Conservation (phyloP, 1,284 basidiomycete genomes). For the Marasmius sp. region DNA sequence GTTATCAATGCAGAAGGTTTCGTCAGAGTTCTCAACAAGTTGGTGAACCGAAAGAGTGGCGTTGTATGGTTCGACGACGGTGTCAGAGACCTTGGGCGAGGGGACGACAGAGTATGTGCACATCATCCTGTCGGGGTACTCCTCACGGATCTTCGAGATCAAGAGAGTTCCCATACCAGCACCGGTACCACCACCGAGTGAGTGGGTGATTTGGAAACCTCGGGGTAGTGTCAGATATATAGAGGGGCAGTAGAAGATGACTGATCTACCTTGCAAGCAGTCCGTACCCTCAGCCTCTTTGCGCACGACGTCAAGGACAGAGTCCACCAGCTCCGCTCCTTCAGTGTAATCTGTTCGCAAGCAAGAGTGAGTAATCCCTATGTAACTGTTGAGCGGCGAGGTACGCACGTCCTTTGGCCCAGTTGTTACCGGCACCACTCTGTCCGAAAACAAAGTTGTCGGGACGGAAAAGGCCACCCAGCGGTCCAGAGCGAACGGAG, state of each 20-base stretch:
- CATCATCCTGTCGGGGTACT: conserved; percentile 97
- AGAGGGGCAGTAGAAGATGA: conserved; percentile 13
- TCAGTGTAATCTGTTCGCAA: conserved; percentile 78
- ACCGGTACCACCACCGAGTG: conserved; percentile 95
- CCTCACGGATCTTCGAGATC: conserved; percentile 90
- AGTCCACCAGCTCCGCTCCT: conserved; percentile 94
- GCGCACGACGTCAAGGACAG: conserved; percentile 87
- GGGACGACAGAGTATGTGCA: conserved; percentile 96
- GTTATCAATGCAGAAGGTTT: conserved; percentile 97
- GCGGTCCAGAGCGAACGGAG: conserved; percentile 83
- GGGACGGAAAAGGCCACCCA: conserved; percentile 88
- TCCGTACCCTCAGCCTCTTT: conserved; percentile 92
- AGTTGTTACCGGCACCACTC: conserved; percentile 94
- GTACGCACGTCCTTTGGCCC: conserved; percentile 88
- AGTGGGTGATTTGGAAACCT: conserved; percentile 97
- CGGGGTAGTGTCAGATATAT: conserved; percentile 6
- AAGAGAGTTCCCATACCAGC: conserved; percentile 91
- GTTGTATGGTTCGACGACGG: conserved; percentile 98
- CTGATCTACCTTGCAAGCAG: conserved; percentile 77
- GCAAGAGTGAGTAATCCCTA: conserved; percentile 13
- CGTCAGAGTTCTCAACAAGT: conserved; percentile 94
- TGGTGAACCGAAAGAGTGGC: conserved; percentile 94
- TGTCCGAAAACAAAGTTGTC: conserved; percentile 94
- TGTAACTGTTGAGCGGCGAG: conserved; percentile 4
- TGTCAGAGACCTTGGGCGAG: conserved; percentile 95